Conservation (phyloP, 2,329 filamentous ascomycete genomes). For the Emmonsia crescens region DNA sequence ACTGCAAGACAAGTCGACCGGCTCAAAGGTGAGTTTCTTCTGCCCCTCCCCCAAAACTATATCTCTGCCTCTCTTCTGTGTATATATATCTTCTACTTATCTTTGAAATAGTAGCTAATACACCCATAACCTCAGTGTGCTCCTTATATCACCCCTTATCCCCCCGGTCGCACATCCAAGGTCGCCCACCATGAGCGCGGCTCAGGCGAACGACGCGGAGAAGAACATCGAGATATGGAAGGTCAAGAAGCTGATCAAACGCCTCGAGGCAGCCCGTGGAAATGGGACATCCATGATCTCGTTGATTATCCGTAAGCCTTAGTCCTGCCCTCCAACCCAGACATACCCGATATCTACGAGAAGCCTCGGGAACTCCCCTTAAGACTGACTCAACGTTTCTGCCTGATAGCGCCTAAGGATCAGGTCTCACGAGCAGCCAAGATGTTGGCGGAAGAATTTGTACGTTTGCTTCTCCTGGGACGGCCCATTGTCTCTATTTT, state of each 20-base stretch:
- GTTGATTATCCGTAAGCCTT: conserved; percentile 79
- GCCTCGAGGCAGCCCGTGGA: conserved; percentile 89
- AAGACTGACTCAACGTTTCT: conserved; percentile 2
- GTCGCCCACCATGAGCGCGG: conserved; percentile 67
- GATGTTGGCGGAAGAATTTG: conserved; percentile 99
- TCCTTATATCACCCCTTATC: conserved; percentile 12
- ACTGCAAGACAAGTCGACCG: neutral
- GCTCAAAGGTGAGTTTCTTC: neutral
- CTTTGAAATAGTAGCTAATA: neutral
- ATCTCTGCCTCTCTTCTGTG: neutral
- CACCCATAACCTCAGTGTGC: neutral
- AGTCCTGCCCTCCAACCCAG: neutral
- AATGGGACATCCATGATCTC: conserved; percentile 99
- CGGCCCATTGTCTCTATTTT: neutral
- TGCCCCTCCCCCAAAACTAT: neutral
- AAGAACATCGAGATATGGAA: conserved; percentile 88
- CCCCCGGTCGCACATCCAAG: conserved; percentile 14
- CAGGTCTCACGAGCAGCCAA: conserved; percentile 92
- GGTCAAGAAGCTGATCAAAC: conserved; percentile 99
- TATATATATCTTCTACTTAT: neutral
- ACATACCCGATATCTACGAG: neutral
- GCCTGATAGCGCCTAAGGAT: conserved; percentile 73
- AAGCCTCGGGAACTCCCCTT: neutral
- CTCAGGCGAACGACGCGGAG: conserved; percentile 77
- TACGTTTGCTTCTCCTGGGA: conserved; percentile 37